Evolutionary conservation across 176 grass and related monocot species (phyloP).

Genomic region (Rhynchospora pubera): DNA sequence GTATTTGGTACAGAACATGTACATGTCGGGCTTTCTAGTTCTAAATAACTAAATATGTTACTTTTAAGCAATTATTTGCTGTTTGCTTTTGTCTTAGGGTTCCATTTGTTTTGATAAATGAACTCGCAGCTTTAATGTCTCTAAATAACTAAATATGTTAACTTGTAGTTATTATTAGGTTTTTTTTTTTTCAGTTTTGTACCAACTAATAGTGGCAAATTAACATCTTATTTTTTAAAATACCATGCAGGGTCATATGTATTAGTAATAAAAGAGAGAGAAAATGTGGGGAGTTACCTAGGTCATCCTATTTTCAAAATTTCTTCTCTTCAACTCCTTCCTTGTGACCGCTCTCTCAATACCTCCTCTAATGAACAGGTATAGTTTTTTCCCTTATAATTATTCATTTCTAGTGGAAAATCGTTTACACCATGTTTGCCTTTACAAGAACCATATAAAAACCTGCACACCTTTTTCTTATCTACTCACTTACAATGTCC

Average conservation of each 20-base stretch:
- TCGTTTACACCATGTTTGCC: constrained; percentile 11
- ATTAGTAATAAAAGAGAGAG: constrained; percentile 65
- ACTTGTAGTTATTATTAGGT: background rate
- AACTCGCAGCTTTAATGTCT: background rate
- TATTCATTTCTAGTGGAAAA: too few relatives aligned
- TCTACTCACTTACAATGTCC: background rate
- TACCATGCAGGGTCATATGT: constrained; percentile 60
- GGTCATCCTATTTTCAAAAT: constrained; percentile 87
- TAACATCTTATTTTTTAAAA: background rate
- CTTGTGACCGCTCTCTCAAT: constrained; percentile 62
- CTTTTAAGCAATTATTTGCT: background rate
- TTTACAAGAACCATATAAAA: background rate
- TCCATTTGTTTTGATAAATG: background rate
- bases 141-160: background rate
- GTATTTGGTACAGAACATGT: background rate
- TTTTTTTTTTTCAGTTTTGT: background rate
- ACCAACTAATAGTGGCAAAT: constrained; percentile 2
- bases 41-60: background rate
- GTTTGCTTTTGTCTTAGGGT: background rate
- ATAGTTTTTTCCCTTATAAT: too few relatives aligned
- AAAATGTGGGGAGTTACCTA: constrained; percentile 81
- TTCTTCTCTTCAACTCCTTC: constrained; percentile 72
- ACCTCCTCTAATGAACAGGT: constrained; percentile 61
- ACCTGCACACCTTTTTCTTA: background rate
- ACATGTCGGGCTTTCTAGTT: background rate